Evolutionary conservation across 2,329 filamentous ascomycete species (phyloP).

Genomic region (Onygena corvina): DNA sequence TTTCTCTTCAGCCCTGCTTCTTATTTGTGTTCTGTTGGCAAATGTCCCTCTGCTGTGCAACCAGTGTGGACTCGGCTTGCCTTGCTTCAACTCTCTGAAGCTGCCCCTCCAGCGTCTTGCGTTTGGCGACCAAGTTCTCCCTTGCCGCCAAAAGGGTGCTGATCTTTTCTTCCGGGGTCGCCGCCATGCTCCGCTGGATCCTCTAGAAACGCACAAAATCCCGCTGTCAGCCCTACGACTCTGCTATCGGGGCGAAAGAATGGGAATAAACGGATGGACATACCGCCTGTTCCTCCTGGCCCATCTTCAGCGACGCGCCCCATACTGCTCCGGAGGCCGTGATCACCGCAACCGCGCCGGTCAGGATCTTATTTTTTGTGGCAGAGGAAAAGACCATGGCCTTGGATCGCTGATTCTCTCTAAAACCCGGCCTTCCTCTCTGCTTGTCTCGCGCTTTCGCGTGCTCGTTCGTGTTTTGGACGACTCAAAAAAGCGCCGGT

Average conservation of each 20-base stretch:
- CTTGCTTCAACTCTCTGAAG: conserved; percentile 40
- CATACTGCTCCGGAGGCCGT: conserved; percentile 48
- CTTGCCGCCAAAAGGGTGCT: conserved; percentile 41
- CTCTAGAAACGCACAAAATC: conserved; percentile 24
- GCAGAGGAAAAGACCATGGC: conserved; percentile 24
- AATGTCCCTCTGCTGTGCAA: background rate
- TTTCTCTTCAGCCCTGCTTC: background rate
- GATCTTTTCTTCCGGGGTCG: conserved; percentile 44
- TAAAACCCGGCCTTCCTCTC: too few relatives aligned
- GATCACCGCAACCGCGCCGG: conserved; percentile 44
- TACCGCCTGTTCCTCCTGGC: conserved; percentile 17
- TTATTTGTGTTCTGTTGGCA: conserved; percentile 12
- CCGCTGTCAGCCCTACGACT: background rate
- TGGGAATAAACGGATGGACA: background rate
- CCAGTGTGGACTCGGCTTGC: conserved; percentile 24
- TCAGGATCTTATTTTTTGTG: conserved; percentile 42
- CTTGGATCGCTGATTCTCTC: too few relatives aligned
- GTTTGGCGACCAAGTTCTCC: conserved; percentile 40
- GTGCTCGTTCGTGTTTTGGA: too few relatives aligned
- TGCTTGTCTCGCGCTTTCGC: too few relatives aligned
- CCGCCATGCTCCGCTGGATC: conserved; percentile 38
- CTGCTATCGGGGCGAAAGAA: background rate
- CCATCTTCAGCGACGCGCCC: conserved; percentile 42
- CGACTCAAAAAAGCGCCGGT: too few relatives aligned
- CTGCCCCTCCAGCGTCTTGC: conserved; percentile 45